Conservation (phyloP, 352 stramenopile genomes). For the Pythium aphanidermatum region DNA sequence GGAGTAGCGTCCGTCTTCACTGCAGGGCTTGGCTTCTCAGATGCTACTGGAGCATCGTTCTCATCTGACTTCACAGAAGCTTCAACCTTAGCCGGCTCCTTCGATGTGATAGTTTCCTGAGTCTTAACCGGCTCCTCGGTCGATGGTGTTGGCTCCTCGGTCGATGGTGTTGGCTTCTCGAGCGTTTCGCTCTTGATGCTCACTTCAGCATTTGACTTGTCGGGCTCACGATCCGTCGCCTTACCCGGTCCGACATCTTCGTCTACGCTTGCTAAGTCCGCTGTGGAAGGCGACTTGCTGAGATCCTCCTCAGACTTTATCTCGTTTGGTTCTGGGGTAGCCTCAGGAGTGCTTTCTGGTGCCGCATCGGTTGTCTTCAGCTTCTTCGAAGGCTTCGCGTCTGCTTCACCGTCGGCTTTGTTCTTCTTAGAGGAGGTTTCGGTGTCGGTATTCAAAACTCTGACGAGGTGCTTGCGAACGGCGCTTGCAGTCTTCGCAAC, state of each 20-base stretch:
- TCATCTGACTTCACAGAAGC: too few relatives aligned
- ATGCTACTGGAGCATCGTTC: background rate
- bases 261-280: background rate
- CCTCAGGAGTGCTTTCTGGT: constrained; percentile 15
- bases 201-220: background rate
- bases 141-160: background rate
- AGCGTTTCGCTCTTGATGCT: background rate
- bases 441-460: constrained; percentile 49
- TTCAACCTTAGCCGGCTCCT: too few relatives aligned
- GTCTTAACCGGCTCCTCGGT: too few relatives aligned
- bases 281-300: too few relatives aligned
- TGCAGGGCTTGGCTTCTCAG: background rate
- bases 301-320: constrained; percentile 17
- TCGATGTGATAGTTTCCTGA: too few relatives aligned
- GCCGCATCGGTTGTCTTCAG: constrained; percentile 28
- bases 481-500: constrained; percentile 65
- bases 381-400: constrained; percentile 27
- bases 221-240: background rate
- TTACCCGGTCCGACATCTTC: background rate
- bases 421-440: constrained; percentile 32
- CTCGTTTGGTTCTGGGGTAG: constrained; percentile 1
- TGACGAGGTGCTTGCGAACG: constrained; percentile 75
- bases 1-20: constrained; percentile 4
- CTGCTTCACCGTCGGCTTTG: constrained; percentile 18
- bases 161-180: background rate